Evolutionary conservation across 1,139 yeast genomes (phyloP).

Genomic region (Pichia sp.): DNA sequence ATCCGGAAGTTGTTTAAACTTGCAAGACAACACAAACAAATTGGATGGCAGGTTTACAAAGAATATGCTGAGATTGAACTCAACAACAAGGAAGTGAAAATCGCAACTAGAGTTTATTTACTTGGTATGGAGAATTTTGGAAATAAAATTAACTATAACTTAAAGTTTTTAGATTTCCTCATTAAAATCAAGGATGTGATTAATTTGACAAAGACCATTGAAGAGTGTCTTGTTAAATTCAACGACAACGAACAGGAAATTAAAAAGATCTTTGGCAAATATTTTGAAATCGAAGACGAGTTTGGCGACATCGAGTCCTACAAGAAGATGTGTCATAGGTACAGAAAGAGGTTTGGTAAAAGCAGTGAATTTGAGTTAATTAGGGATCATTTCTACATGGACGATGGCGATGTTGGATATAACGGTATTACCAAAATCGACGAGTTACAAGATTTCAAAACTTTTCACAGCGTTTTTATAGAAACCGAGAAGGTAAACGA

Average conservation of each 20-base stretch:
- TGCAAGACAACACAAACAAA: slow-evolving; percentile 41
- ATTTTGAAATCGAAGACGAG: slow-evolving; percentile 36
- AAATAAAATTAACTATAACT: slow-evolving; percentile 52
- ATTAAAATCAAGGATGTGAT: slow-evolving; percentile 68
- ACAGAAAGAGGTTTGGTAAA: slow-evolving; percentile 42
- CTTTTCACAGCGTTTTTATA: too few relatives aligned
- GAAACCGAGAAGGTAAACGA: too few relatives aligned
- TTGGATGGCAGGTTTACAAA: slow-evolving; percentile 70
- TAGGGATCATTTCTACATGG: too few relatives aligned
- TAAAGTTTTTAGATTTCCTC: slow-evolving; percentile 65
- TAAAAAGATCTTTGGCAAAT: slow-evolving; percentile 40
- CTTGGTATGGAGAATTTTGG: slow-evolving; percentile 57
- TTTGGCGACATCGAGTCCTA: slow-evolving; percentile 68
- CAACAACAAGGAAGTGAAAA: slow-evolving; percentile 43
- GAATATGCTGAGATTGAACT: slow-evolving; percentile 83
- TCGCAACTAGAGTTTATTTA: slow-evolving; percentile 73
- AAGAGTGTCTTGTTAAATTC: slow-evolving; percentile 45
- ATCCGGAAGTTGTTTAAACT: slow-evolving; percentile 62
- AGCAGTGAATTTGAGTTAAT: background rate
- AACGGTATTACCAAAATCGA: too few relatives aligned
- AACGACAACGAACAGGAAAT: slow-evolving; percentile 10
- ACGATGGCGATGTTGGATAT: too few relatives aligned
- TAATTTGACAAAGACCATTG: slow-evolving; percentile 77
- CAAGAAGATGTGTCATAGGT: slow-evolving; percentile 57
- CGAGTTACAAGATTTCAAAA: too few relatives aligned